A percentile compares a stretch with the other conserved stretches of the same genome.
Evolutionary conservation across 2,329 filamentous ascomycete genomes (phyloP).

Genomic region (Fusarium secorum): DNA sequence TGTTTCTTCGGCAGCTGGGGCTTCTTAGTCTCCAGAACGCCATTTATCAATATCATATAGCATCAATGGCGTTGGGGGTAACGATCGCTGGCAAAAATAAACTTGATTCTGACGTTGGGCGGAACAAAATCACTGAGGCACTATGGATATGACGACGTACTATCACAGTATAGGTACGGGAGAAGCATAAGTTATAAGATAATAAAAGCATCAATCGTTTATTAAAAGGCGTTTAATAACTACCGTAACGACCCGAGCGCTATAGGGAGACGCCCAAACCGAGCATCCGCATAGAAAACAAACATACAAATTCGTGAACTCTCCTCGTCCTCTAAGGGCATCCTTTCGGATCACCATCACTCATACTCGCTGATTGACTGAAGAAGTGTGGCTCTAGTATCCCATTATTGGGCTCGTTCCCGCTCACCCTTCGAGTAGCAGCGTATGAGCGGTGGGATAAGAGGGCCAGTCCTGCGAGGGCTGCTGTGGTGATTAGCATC

Average conservation of each 20-base stretch:
- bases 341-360: constrained; percentile 30
- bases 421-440: constrained; percentile 18
- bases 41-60: neutral
- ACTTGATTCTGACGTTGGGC: neutral
- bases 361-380: constrained; percentile 34
- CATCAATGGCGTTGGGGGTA: constrained; percentile 18
- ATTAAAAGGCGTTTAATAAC: constrained; percentile 36
- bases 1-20: neutral
- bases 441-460: constrained; percentile 38
- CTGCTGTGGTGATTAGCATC: constrained; percentile 40
- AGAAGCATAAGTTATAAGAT: neutral
- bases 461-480: constrained; percentile 29
- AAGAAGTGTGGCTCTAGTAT: constrained; percentile 30
- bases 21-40: neutral
- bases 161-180: neutral
- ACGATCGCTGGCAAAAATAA: neutral
- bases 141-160: neutral
- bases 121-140: neutral
- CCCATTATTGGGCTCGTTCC: constrained; percentile 11
- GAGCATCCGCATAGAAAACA: constrained; percentile 32
- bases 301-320: constrained; percentile 39
- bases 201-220: constrained; percentile 34
- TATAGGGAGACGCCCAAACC: constrained; percentile 25
- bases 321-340: constrained; percentile 15
- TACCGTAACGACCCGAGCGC: constrained; percentile 26